These are phyloP conservation scores for Scutellaria galericulata DNA, from an alignment of 257 asterid genomes.

Conservation along the genomic window DNA sequence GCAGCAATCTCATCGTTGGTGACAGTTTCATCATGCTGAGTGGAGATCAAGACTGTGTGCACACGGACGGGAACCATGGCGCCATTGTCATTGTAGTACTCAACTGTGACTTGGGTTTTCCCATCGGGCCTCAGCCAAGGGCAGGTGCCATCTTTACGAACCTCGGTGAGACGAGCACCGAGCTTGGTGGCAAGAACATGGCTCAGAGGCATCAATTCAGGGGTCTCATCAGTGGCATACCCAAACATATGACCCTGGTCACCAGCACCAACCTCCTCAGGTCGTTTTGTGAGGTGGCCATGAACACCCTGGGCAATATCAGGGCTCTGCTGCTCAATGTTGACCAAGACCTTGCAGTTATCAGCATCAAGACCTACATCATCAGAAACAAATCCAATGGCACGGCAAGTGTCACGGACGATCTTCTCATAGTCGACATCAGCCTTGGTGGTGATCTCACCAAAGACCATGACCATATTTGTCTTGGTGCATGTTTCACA, in stretches of 20 bases:
- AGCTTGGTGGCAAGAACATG: constrained; percentile 52
- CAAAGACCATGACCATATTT: constrained; percentile 87
- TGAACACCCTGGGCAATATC: constrained; percentile 52
- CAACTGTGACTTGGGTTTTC: constrained; percentile 51
- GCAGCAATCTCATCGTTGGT: constrained; percentile 49
- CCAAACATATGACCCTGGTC: constrained; percentile 54
- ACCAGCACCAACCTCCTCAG: constrained; percentile 49
- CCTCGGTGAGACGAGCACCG: constrained; percentile 51
- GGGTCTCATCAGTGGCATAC: constrained; percentile 50
- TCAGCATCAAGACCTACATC: constrained; percentile 52
- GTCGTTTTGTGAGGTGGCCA: constrained; percentile 46
- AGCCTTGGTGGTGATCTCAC: constrained; percentile 86
- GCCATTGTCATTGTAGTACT: constrained; percentile 46
- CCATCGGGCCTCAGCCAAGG: constrained; percentile 53
- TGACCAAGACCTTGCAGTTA: constrained; percentile 50
- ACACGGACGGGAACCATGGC: constrained; percentile 51
- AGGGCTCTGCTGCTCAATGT: constrained; percentile 51
- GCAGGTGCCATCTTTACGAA: constrained; percentile 44
- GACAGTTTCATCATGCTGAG: constrained; percentile 51
- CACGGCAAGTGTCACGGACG: constrained; percentile 77
- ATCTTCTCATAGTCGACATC: constrained; percentile 75
- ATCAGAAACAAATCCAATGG: constrained; percentile 45
- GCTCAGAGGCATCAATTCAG: constrained; percentile 49
- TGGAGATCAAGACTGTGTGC: constrained; percentile 50
- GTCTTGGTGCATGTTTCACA: constrained; percentile 88